phyloP scores from a whole-genome alignment of 345 rosid genomes.

The Citrus hindsii region DNA sequence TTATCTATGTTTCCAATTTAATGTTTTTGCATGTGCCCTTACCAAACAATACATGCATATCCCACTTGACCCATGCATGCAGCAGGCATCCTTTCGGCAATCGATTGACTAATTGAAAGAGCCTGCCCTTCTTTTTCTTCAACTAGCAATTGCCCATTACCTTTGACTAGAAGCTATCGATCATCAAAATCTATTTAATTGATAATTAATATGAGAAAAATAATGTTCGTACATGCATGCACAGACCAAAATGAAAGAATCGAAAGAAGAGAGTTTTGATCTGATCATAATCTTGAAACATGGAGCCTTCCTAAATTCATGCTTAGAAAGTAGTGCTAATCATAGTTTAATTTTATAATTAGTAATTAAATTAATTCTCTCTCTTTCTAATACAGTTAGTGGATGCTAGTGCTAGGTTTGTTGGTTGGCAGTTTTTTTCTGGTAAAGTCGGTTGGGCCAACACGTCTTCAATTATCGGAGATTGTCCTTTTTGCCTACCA shows the following conservation, averaged over 20 bases:
- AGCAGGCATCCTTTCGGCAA: too few species aligned
- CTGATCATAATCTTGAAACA: conserved; percentile 4
- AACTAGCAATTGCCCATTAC: too few species aligned
- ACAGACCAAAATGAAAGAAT: not conserved
- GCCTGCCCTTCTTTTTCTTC: too few species aligned
- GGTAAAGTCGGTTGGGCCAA: conserved; percentile 36
- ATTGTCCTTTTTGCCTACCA: not conserved
- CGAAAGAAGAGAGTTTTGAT: not conserved
- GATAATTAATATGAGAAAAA: too few species aligned
- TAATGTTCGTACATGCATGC: too few species aligned
- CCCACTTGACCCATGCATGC: too few species aligned
- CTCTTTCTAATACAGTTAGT: not conserved
- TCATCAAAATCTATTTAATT: too few species aligned
- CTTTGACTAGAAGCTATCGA: too few species aligned
- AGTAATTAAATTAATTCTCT: not conserved
- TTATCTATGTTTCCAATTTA: too few species aligned
- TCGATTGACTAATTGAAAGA: too few species aligned
- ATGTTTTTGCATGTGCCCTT: too few species aligned
- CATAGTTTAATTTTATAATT: not conserved
- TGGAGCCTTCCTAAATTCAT: conserved; percentile 6
- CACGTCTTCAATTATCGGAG: not conserved
- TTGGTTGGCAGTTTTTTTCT: conserved; percentile 40
- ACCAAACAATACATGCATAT: too few species aligned
- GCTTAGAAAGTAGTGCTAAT: not conserved
- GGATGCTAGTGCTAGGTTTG: not conserved